Percentiles rank a stretch among this genome's conserved stretches.
Evolutionary conservation across 768 basidiomycete genomes (phyloP).

Genomic region (Suillus tomentosus): DNA sequence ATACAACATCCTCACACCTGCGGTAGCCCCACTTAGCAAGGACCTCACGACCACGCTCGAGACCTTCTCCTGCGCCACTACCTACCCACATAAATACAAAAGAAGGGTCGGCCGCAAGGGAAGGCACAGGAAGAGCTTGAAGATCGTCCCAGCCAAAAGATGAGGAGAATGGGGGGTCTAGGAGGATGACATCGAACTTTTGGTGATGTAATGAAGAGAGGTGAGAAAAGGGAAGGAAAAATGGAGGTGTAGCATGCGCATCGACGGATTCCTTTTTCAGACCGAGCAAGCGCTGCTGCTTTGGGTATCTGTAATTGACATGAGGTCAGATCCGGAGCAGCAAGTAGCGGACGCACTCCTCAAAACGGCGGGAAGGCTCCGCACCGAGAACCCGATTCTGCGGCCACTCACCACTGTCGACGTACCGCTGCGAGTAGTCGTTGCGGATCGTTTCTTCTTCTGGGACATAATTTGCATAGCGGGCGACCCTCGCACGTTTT

Average conservation of each 20-base stretch:
- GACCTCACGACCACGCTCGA: conserved; percentile 90
- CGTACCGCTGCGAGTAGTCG: conserved; percentile 90
- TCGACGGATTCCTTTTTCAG: conserved; percentile 83
- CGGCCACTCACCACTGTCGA: conserved; percentile 90
- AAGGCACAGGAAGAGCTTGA: conserved; percentile 77
- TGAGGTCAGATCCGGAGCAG: conserved; percentile 7
- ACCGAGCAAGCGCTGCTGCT: conserved; percentile 80
- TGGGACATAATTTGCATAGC: conserved; percentile 82
- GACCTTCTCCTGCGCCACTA: conserved; percentile 82
- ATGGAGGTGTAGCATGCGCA: conserved; percentile 67
- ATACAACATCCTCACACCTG: conserved; percentile 96
- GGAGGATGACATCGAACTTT: conserved; percentile 90
- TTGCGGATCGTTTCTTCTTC: conserved; percentile 97
- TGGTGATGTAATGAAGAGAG: conserved; percentile 56
- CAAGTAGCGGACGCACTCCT: conserved; percentile 68
- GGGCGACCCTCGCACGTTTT: conserved; percentile 68
- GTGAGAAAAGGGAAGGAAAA: conserved; percentile 65
- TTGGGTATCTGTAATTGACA: conserved; percentile 78
- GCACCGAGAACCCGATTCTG: conserved; percentile 93
- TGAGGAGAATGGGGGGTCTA: conserved; percentile 89
- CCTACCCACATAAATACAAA: conserved; percentile 98
- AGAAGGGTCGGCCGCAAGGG: conserved; percentile 85
- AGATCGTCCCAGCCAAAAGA: conserved; percentile 86
- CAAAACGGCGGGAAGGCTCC: conserved; percentile 84
- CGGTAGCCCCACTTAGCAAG: conserved; percentile 94